Evolutionary conservation across 2,329 filamentous ascomycete genomes (phyloP), one percentile per base, ranked within the genome.

Genomic region (Penicillium sp.): DNA sequence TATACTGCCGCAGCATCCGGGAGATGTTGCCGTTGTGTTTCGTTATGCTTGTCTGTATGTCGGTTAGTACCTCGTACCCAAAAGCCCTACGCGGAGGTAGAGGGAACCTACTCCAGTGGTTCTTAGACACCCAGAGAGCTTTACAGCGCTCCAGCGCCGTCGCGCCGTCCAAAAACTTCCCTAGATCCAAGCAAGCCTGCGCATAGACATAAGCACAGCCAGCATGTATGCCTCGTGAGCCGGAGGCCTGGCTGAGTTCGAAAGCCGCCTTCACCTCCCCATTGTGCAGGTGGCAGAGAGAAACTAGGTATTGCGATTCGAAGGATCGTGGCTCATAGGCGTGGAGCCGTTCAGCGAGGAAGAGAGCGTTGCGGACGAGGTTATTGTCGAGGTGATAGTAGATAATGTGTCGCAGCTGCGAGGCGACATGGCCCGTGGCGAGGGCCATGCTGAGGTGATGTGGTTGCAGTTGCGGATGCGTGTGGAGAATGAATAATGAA

Each of bases 161-260:
- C 48, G 93, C 88, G 21, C 94, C 94, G 63, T 96, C 90, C 54
- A 88, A 85, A 69, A 87, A 87, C 57, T 85, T 85, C 53, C 90
- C 91, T 51, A 97, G 76, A 37, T 84, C 84, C 54, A 97, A 75
- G 67, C 91, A 97, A 32, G 91, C 85, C 68, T 96, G 91, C 46
- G 93, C 93, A 77, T 92, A 96, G 39, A 97, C 82, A 75, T 93
- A 97, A 15, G 90, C 85, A 73, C 93, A 97, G 24, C 92, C 92
- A 21, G 96, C 68, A 73, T 97, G 90, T 26, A 81, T 78, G 18
- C 89, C 89, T 56, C 87, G 84, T 45, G 83, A 83, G 30, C 85
- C 89, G 46, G 85, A 79, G 40, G 84, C 80, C 66, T 90, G 90
- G 70, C 88, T 88, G 61, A 85, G 83, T 66, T 97, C 92, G 71